Conservation (phyloP, 352 stramenopile species). For the Saprolegnia parasitica region DNA sequence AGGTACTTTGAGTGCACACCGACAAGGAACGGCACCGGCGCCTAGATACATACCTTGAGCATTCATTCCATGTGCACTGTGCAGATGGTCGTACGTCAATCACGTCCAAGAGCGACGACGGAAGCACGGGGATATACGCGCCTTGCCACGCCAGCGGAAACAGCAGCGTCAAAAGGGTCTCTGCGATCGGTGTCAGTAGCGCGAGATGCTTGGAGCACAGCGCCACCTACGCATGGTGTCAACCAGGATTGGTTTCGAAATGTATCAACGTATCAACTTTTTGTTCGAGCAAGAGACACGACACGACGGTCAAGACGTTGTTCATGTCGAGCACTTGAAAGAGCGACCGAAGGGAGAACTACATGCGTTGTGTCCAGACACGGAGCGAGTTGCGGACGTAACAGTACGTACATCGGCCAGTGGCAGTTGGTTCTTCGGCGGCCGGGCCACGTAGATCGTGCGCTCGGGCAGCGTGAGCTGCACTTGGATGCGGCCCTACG, state of each 20-base stretch:
- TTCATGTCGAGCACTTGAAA: constrained; percentile 90
- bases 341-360: constrained; percentile 91
- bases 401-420: constrained; percentile 72
- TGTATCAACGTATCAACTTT: constrained; percentile 46
- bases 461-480: constrained; percentile 82
- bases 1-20: constrained; percentile 84
- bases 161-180: constrained; percentile 88
- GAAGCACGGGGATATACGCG: constrained; percentile 92
- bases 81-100: constrained; percentile 68
- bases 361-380: background rate
- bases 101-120: constrained; percentile 88
- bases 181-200: constrained; percentile 86
- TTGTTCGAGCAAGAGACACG: constrained; percentile 85
- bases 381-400: background rate
- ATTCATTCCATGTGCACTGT: background rate
- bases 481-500: constrained; percentile 81
- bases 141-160: constrained; percentile 94
- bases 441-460: constrained; percentile 80
- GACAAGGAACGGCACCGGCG: constrained; percentile 93
- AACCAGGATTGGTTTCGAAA: background rate
- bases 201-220: constrained; percentile 88
- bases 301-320: constrained; percentile 89
- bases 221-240: constrained; percentile 55
- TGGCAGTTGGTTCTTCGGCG: constrained; percentile 88
- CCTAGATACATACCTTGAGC: constrained; percentile 42